Conservation (phyloP, 768 basidiomycete genomes). For the Boletus vermiculosoides region DNA sequence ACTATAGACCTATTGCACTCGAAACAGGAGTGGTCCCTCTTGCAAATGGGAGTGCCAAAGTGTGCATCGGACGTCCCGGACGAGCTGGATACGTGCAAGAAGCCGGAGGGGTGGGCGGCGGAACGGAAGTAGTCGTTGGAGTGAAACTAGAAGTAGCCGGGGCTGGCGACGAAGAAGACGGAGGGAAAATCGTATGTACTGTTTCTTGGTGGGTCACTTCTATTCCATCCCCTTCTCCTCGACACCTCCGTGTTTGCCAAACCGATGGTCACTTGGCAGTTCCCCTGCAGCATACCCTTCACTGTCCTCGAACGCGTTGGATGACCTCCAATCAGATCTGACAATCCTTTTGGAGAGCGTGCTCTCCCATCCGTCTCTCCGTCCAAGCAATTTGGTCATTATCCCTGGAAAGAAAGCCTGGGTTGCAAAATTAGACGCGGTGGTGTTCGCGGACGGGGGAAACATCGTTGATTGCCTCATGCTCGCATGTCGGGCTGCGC, state of each 20-base stretch:
- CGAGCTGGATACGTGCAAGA: slow-evolving; percentile 74
- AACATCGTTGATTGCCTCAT: slow-evolving; percentile 78
- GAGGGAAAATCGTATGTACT: slow-evolving; percentile 61
- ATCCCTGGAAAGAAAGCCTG: slow-evolving; percentile 65
- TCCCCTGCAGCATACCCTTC: slow-evolving; percentile 81
- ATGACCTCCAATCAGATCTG: slow-evolving; percentile 76
- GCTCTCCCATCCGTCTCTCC: slow-evolving; percentile 63
- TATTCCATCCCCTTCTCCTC: slow-evolving; percentile 1
- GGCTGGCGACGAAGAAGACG: slow-evolving; percentile 48
- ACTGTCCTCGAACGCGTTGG: slow-evolving; percentile 58
- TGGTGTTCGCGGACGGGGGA: slow-evolving; percentile 71
- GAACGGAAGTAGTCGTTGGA: slow-evolving; percentile 78
- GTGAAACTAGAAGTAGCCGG: slow-evolving; percentile 76
- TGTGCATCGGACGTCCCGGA: slow-evolving; percentile 66
- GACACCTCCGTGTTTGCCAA: background rate
- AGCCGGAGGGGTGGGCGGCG: slow-evolving; percentile 70
- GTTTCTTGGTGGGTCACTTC: slow-evolving; percentile 70
- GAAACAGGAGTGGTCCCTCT: slow-evolving; percentile 78
- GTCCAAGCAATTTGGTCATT: slow-evolving; percentile 62
- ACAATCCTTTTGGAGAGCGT: slow-evolving; percentile 60
- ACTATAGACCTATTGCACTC: slow-evolving; percentile 68
- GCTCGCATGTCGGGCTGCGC: slow-evolving; percentile 72
- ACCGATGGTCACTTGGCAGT: slow-evolving; percentile 44
- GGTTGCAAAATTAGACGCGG: slow-evolving; percentile 73
- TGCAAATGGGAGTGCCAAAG: slow-evolving; percentile 80